A percentile compares a stretch with the other conserved stretches of the same genome.
Conservation (phyloP, 2,329 filamentous ascomycete genomes). For the Neopestalotiopsis clavispora region DNA sequence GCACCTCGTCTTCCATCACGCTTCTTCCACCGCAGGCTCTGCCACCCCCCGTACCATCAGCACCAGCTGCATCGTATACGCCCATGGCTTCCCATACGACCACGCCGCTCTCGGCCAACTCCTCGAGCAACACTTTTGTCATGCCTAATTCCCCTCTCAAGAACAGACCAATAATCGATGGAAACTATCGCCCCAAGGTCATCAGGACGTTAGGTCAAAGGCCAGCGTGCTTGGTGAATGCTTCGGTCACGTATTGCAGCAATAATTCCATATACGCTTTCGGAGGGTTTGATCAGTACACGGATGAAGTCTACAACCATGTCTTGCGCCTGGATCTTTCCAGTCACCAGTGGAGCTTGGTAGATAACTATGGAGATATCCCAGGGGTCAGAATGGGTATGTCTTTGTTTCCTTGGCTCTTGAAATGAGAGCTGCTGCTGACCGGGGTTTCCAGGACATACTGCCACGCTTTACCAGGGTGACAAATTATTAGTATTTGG, state of each 20-base stretch:
- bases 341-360: slow-evolving; percentile 90
- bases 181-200: slow-evolving; percentile 79
- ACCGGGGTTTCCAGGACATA: slow-evolving; percentile 69
- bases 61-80: slow-evolving; percentile 35
- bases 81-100: slow-evolving; percentile 40
- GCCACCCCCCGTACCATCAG: slow-evolving; percentile 19
- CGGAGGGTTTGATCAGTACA: slow-evolving; percentile 98
- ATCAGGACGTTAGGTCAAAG: slow-evolving; percentile 79
- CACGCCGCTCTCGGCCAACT: slow-evolving; percentile 55
- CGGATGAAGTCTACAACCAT: slow-evolving; percentile 98
- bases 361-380: slow-evolving; percentile 98
- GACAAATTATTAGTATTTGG: slow-evolving; percentile 97
- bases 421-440: background rate
- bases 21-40: slow-evolving; percentile 28
- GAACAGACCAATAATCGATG: slow-evolving; percentile 67
- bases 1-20: slow-evolving; percentile 25
- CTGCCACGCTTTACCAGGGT: slow-evolving; percentile 89
- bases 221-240: slow-evolving; percentile 95
- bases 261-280: slow-evolving; percentile 98
- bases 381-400: slow-evolving; percentile 95
- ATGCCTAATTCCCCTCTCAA: slow-evolving; percentile 86
- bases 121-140: slow-evolving; percentile 81
- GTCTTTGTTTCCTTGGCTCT: slow-evolving; percentile 27
- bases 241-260: slow-evolving; percentile 97
- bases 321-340: slow-evolving; percentile 87